These are phyloP conservation scores for Aspergillus pseudotamarii DNA, from an alignment of 2,329 filamentous ascomycete genomes.

Conservation along the genomic window DNA sequence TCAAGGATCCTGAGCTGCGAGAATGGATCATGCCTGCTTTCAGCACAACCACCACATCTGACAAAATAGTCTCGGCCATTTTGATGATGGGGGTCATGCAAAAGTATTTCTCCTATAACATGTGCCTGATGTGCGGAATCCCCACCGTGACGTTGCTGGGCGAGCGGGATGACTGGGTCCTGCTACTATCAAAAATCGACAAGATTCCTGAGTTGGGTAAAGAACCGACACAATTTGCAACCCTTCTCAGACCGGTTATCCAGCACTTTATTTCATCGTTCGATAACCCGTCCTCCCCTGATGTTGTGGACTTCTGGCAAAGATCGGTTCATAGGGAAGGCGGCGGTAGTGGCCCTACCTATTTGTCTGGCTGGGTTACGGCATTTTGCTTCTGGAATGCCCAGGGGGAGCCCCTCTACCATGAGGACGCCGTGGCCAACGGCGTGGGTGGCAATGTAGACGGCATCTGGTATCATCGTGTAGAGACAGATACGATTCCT, in stretches of 20 bases:
- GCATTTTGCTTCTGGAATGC: constrained; percentile 52
- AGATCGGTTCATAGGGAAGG: constrained; percentile 24
- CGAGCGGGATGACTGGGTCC: not conserved
- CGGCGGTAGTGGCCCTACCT: constrained; percentile 34
- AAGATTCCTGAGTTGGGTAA: constrained; percentile 48
- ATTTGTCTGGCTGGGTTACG: constrained; percentile 53
- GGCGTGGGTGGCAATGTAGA: constrained; percentile 7
- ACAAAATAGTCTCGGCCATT: not conserved
- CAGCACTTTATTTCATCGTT: constrained; percentile 43
- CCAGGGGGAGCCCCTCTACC: constrained; percentile 33
- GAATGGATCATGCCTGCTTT: constrained; percentile 14
- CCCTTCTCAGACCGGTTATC: constrained; percentile 50
- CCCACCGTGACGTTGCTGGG: not conserved
- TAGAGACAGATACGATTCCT: constrained; percentile 31
- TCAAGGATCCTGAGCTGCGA: constrained; percentile 36
- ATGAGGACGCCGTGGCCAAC: not conserved
- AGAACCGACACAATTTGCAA: constrained; percentile 45
- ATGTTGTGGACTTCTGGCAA: constrained; percentile 17
- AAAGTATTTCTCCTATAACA: not conserved
- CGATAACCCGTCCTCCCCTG: not conserved
- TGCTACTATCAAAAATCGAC: constrained; percentile 47
- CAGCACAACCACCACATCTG: not conserved
- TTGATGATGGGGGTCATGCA: not conserved
- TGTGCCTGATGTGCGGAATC: not conserved
- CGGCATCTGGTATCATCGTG: constrained; percentile 22